Base-by-base conservation (phyloP, 2,329 filamentous ascomycete genomes). In the Phoma herbarum region DNA sequence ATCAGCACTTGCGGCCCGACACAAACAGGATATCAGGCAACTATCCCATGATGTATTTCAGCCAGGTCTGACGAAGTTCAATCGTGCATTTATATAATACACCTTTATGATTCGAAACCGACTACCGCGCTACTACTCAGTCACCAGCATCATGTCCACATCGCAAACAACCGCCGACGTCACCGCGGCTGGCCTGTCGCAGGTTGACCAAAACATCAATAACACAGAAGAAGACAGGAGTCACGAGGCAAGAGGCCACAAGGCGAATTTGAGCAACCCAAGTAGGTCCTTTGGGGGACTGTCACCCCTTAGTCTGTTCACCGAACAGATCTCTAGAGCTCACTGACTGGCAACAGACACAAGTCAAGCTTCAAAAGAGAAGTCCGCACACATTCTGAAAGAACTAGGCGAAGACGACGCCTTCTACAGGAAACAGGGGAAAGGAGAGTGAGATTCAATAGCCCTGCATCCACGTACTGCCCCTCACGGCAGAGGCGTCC, bases 261-360 rank as follows among this genome's bases (percentile, higher is more conserved):
- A 82, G 70, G 80, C 81, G 2, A 83, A 83, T 60, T 62, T 83
- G 18, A 75, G 76, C 55, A 83, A 83, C 59, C 80, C 80, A 10
- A 82, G 81, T 82, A 70, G 29, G 63, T 49, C 39, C 6, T 2
- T 29, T 20, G 2, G 2, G 10, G 5, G n/a, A 7, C 20, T 14
- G 16, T 37, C 9, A 5, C 5, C 43, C 2, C 4, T n/a, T n/a
- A n/a, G n/a, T n/a, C n/a, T n/a, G n/a, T n/a, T n/a, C n/a, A n/a
- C 11, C n/a, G 26, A 22, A 11, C n/a, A 18, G 31, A 11, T n/a
- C n/a, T n/a, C n/a, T n/a, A n/a, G n/a, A n/a, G n/a, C n/a, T n/a
- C n/a, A 18, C 39, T 61, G 26, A 42, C 31, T 22, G 29, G 26
- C 16, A 10, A 26, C 23, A 66, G 61, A 63, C 29, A 66, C 65